Conservation (phyloP, 495 filamentous ascomycete species). For the Hypomontagnella monticulosa region DNA sequence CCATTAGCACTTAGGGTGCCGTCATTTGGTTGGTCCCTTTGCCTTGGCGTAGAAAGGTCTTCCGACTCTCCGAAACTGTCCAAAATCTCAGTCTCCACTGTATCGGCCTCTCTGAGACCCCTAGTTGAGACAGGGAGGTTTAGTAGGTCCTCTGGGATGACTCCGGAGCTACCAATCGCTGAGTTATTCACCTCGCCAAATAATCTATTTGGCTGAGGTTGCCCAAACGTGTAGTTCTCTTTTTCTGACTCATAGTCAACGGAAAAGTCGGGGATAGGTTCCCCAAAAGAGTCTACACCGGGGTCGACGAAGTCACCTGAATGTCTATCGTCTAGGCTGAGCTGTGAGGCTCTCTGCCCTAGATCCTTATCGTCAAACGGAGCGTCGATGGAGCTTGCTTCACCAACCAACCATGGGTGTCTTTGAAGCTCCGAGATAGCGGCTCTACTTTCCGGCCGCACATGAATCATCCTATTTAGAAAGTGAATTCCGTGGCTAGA, state of each 20-base stretch:
- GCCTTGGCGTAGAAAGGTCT: conserved; percentile 48
- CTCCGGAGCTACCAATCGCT: conserved; percentile 69
- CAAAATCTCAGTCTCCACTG: conserved; percentile 49
- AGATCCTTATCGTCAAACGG: conserved; percentile 62
- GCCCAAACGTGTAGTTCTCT: conserved; percentile 53
- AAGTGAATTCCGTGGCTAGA: conserved; percentile 75
- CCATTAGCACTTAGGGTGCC: conserved; percentile 26
- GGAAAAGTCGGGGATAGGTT: conserved; percentile 33
- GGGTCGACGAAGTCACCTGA: not conserved
- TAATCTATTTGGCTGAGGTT: conserved; percentile 61
- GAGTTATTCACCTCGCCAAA: conserved; percentile 85
- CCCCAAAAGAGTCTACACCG: conserved; percentile 20
- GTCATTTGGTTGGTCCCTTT: conserved; percentile 32
- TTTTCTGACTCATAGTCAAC: conserved; percentile 52
- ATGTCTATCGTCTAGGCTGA: conserved; percentile 65
- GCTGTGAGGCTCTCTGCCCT: conserved; percentile 70
- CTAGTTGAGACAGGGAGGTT: conserved; percentile 54
- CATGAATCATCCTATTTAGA: conserved; percentile 77
- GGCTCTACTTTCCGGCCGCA: conserved; percentile 73
- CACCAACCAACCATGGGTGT: conserved; percentile 72
- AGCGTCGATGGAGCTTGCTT: conserved; percentile 54
- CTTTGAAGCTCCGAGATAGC: conserved; percentile 68
- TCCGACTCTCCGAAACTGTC: conserved; percentile 55
- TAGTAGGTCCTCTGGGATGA: conserved; percentile 51
- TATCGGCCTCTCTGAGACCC: conserved; percentile 48